Evolutionary conservation across 768 basidiomycete genomes (phyloP).

Genomic region (Chlorophyllum brunneum): DNA sequence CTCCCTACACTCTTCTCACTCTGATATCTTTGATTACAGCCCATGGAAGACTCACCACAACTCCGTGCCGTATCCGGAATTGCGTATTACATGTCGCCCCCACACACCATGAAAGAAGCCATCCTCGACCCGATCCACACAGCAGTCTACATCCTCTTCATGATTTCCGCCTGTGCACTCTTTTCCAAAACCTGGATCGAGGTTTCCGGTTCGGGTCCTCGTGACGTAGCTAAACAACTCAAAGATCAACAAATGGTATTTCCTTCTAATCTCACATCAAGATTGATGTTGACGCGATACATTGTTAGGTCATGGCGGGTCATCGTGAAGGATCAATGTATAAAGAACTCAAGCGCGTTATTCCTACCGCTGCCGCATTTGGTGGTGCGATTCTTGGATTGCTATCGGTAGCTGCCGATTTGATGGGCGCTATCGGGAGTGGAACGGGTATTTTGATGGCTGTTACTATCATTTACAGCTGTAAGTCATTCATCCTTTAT

Average conservation of each 20-base stretch:
- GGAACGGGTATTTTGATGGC: slow-evolving; percentile 98
- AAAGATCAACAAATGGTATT: slow-evolving; percentile 95
- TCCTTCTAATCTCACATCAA: background rate
- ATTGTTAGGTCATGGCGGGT: slow-evolving; percentile 66
- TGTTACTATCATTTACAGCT: slow-evolving; percentile 95
- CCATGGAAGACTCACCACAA: slow-evolving; percentile 91
- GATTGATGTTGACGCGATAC: background rate
- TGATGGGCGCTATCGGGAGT: slow-evolving; percentile 94
- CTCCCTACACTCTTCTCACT: background rate
- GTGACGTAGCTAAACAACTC: slow-evolving; percentile 96
- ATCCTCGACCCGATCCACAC: slow-evolving; percentile 94
- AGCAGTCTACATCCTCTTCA: slow-evolving; percentile 85
- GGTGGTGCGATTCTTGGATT: slow-evolving; percentile 96
- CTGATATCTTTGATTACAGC: slow-evolving; percentile 44
- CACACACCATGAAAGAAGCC: slow-evolving; percentile 87
- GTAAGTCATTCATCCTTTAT: slow-evolving; percentile 37
- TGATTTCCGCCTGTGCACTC: slow-evolving; percentile 89
- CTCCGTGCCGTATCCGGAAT: slow-evolving; percentile 87
- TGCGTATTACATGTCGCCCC: slow-evolving; percentile 97
- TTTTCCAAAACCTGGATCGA: slow-evolving; percentile 99
- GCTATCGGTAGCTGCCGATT: slow-evolving; percentile 85
- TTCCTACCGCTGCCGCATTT: slow-evolving; percentile 96
- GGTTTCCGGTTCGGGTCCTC: slow-evolving; percentile 91
- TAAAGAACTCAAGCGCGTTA: slow-evolving; percentile 97
- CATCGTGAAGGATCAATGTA: slow-evolving; percentile 98